Base-by-base conservation (phyloP, 306 rosid species). In the Fragaria iinumae region DNA sequence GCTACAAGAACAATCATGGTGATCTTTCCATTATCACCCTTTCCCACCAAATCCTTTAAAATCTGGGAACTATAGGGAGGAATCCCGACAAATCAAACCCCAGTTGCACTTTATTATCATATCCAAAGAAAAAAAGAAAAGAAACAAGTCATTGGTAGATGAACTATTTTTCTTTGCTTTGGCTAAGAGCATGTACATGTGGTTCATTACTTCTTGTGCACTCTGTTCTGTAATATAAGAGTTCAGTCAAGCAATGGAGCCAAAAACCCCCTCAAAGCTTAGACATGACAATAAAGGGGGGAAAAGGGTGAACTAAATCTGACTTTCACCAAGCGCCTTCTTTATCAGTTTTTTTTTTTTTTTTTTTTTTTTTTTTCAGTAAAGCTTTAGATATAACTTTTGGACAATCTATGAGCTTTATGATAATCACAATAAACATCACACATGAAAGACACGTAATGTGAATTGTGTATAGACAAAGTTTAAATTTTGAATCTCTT, bases 11-110 rank as follows among this genome's bases (percentile, higher is more conserved):
- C 47, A 75, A 68, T 23, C 57, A 49, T 69, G 21, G 8, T 72
- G 77, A 72, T 64, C 56, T 23, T 55, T 32, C 57, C 27, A 8
- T 13, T 57, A 59, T 69, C 29, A 5, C 48, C 53, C 20, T 36
- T 36, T 74, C 74, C 76, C 57, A 63, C 75, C 45, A 77, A 75
- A 43, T 69, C 71, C 47, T 56, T 45, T 56, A 18, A 72, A 52
- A 17, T 23, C 11, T 55, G 55, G 52, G 4, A 44, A 67, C 69
- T 34, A 34, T 64, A 57, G 29, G 29, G 5, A 27, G 21, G 38
- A 36, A 47, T 17, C 41, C 25, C 32, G 39, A 18, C 79, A 67
- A 55, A 17, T 59, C 71, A 73, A 18, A 75, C 18, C 12, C 23
- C 69, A 14, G 45, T 34, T 32, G 45, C 45, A 65, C 20, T 32